These are phyloP conservation scores for Fagus crenata DNA, from an alignment of 306 rosid genomes.

Conservation along the genomic window DNA sequence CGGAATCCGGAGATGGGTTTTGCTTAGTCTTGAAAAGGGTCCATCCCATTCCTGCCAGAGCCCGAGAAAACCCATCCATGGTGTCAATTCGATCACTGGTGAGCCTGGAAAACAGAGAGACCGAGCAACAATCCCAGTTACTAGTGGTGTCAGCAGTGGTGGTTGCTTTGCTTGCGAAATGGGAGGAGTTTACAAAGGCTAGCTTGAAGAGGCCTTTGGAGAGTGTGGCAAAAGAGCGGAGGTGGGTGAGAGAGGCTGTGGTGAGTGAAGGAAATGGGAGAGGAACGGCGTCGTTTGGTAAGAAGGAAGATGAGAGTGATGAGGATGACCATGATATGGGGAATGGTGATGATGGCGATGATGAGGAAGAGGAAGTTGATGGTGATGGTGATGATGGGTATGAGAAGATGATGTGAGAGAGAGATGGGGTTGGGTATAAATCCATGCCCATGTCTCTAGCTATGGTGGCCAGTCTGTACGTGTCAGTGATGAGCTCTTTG, in stretches of 20 bases:
- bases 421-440: slow-evolving; percentile 62
- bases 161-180: slow-evolving; percentile 6
- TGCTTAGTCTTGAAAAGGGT: slow-evolving; percentile 53
- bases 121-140: slow-evolving; percentile 60
- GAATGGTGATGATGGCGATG: slow-evolving; percentile 28
- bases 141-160: slow-evolving; percentile 14
- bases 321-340: slow-evolving; percentile 39
- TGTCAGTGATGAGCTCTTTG: slow-evolving; percentile 49
- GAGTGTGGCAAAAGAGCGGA: slow-evolving; percentile 50
- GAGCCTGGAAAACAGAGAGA: slow-evolving; percentile 46
- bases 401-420: slow-evolving; percentile 64
- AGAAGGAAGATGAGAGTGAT: slow-evolving; percentile 35
- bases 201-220: slow-evolving; percentile 59
- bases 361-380: slow-evolving; percentile 36
- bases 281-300: slow-evolving; percentile 49
- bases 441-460: slow-evolving; percentile 63
- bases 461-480: slow-evolving; percentile 58
- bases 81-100: slow-evolving; percentile 39
- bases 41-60: slow-evolving; percentile 64
- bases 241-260: slow-evolving; percentile 49
- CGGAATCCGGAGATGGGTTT: slow-evolving; percentile 32
- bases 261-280: slow-evolving; percentile 60
- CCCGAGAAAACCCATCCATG: slow-evolving; percentile 56
- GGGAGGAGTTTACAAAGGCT: slow-evolving; percentile 44
- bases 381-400: slow-evolving; percentile 33